Base-by-base conservation (phyloP, 2,329 filamentous ascomycete species). In the Aspergillus sp. region DNA sequence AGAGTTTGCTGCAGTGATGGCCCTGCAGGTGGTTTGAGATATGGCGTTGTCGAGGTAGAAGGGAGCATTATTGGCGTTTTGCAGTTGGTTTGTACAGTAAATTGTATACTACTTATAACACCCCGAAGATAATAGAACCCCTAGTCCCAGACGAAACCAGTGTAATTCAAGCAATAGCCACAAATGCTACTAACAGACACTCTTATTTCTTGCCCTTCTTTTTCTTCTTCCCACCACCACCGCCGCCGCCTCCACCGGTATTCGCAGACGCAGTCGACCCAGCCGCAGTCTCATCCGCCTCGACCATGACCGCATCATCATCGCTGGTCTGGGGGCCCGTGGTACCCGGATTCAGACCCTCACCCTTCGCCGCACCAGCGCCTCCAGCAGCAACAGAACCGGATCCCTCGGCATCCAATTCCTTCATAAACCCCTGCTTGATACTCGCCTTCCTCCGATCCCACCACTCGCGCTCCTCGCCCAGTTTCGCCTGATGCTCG, bases 381-480 rank as follows among this genome's bases (percentile, higher is more conserved):
- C 30, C 24, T 13, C 34, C 15, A 24, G 33, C 24, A 14, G 37
- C 19, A 10, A 36, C n/a, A 11, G 37, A 26, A 29, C 36, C 11
- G 4, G 15, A 10, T 5, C 34, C 32, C 30, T 53, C 49, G 13
- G 41, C 48, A 34, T 61, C 81, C 29, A 94, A 68, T 66, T 95
- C 86, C 61, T 82, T 85, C 74, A 93, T 80, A 49, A 91, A 86
- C 10, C 79, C 80, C 33, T 74, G 70, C 57, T 82, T 72, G 45
- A 93, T 86, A 41, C 71, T 72, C 28, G 75, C 72, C 48, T 78
- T 75, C 55, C 82, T 82, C 68, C 83, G 83, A 57, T 86, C 84
- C 91, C 91, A 98, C 86, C 86, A 94, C 52, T 80, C 72, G 64
- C 82, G 84, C 64, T 96, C 91, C 25, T 76, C 67, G 7, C 74